Evolutionary conservation across 2,329 filamentous ascomycete species (phyloP).

Genomic region (Plenodomus lindquistii): DNA sequence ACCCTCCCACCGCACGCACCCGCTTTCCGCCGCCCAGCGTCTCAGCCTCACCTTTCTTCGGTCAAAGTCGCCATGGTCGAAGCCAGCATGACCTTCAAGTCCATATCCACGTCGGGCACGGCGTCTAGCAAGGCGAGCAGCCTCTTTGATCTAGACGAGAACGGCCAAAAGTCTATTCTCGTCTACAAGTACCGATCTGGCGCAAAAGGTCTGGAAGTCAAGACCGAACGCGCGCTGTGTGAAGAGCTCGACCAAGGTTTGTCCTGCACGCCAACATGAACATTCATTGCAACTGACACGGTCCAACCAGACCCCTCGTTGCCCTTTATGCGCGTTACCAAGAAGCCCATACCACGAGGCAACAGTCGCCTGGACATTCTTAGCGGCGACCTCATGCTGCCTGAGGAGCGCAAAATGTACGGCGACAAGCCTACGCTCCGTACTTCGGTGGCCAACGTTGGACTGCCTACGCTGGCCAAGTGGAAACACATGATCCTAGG

Average conservation of each 20-base stretch:
- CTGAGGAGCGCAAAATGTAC: conserved; percentile 42
- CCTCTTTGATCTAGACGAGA: conserved; percentile 51
- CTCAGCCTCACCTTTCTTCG: conserved; percentile 31
- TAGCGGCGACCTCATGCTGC: conserved; percentile 49
- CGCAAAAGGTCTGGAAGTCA: conserved; percentile 43
- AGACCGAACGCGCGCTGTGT: conserved; percentile 51
- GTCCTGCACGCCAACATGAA: conserved; percentile 9
- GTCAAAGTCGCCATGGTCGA: conserved; percentile 17
- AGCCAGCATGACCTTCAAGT: conserved; percentile 49
- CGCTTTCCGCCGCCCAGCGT: conserved; percentile 22
- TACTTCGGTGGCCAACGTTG: conserved; percentile 53
- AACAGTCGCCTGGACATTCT: conserved; percentile 52
- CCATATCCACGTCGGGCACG: conserved; percentile 47
- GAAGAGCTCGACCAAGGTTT: conserved; percentile 42
- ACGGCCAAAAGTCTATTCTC: conserved; percentile 49
- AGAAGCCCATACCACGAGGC: conserved; percentile 51
- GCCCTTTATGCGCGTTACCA: conserved; percentile 49
- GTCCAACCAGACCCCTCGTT: conserved; percentile 44
- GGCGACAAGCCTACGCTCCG: conserved; percentile 52
- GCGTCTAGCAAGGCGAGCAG: conserved; percentile 44
- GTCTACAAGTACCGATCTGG: conserved; percentile 52
- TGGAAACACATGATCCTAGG: conserved; percentile 52
- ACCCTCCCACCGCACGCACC: conserved; percentile 14
- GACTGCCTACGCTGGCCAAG: conserved; percentile 50
- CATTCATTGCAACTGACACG: conserved; percentile 22